Conservation (phyloP, 352 stramenopile species). For the Pythium oligandrum region DNA sequence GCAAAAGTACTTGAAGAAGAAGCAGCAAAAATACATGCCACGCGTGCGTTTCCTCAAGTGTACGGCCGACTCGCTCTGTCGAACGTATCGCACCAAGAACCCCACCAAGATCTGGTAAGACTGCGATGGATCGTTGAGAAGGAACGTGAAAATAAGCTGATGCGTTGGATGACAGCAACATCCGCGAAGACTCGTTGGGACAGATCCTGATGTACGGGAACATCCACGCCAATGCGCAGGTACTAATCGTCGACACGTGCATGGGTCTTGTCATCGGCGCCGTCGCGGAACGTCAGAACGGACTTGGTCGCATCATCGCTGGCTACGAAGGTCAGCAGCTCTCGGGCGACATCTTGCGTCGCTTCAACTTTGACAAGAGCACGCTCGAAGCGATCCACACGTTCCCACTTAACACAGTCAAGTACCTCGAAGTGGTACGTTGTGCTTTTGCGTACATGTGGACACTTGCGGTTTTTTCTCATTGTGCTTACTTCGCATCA, state of each 20-base stretch:
- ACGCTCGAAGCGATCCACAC: conserved; percentile 74
- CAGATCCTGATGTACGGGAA: conserved; percentile 93
- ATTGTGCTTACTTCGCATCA: conserved; percentile 7
- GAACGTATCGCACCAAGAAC: conserved; percentile 89
- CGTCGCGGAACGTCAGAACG: conserved; percentile 79
- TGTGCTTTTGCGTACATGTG: not conserved
- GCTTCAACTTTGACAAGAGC: conserved; percentile 83
- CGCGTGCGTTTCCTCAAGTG: conserved; percentile 81
- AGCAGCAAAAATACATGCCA: conserved; percentile 92
- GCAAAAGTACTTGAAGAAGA: conserved; percentile 96
- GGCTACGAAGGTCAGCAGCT: conserved; percentile 72
- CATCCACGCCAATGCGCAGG: conserved; percentile 83
- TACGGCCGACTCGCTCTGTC: conserved; percentile 86
- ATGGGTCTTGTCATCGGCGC: conserved; percentile 90
- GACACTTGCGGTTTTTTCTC: not conserved
- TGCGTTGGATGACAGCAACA: conserved; percentile 23
- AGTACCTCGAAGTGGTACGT: conserved; percentile 28
- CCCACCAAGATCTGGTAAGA: conserved; percentile 81
- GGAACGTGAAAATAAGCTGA: no score
- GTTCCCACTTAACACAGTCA: conserved; percentile 65
- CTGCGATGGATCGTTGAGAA: not conserved
- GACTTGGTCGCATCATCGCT: conserved; percentile 64
- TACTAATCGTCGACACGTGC: conserved; percentile 91
- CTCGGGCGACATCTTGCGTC: conserved; percentile 69
- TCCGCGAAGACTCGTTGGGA: conserved; percentile 91